These are phyloP conservation scores for Chrysosporium queenslandicum DNA, from an alignment of 2,329 filamentous ascomycete species.

Conservation along the genomic window DNA sequence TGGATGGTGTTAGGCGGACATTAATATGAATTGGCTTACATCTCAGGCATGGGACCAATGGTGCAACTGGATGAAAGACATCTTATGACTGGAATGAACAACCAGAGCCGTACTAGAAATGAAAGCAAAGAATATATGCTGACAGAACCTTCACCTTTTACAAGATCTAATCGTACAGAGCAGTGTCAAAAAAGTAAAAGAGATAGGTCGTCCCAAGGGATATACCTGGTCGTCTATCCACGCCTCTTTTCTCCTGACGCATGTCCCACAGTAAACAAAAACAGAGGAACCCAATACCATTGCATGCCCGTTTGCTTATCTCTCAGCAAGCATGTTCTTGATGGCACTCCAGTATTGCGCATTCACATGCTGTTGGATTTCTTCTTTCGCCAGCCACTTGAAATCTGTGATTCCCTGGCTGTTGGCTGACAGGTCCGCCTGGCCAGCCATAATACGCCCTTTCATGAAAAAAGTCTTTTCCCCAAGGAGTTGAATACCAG, in stretches of 20 bases:
- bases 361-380: constrained; percentile 60
- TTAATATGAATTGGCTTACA: background rate
- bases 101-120: background rate
- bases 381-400: constrained; percentile 84
- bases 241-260: background rate
- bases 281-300: background rate
- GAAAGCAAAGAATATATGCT: background rate
- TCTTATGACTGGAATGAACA: background rate
- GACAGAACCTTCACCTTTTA: background rate
- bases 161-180: constrained; percentile 5
- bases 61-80: background rate
- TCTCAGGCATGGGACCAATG: background rate
- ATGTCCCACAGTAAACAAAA: background rate
- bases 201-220: background rate
- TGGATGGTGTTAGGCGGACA: background rate
- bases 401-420: constrained; percentile 67
- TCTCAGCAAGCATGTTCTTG: constrained; percentile 71
- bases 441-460: constrained; percentile 92
- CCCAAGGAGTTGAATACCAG: constrained; percentile 43
- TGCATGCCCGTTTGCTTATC: constrained; percentile 41
- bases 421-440: constrained; percentile 60
- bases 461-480: constrained; percentile 95
- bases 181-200: background rate
- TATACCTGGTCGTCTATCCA: background rate
- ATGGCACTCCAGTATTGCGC: constrained; percentile 63